Base-by-base conservation (phyloP, 768 basidiomycete species). In the Leccinum uliginosum region DNA sequence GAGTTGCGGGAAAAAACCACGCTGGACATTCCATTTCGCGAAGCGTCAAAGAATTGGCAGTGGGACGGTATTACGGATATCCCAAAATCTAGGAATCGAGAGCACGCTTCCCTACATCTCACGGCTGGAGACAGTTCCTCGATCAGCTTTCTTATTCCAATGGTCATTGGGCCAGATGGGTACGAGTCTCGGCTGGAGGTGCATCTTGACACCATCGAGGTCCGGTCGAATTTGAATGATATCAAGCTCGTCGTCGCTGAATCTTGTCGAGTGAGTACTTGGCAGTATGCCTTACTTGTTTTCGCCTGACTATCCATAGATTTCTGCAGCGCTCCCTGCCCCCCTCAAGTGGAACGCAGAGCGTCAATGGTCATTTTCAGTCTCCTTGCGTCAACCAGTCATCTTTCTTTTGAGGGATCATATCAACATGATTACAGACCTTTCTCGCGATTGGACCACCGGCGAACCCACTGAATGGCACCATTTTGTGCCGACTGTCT, bases 11-110 rank as follows among this genome's bases (percentile, higher is more conserved):
- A 89, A 50, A 81, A 86, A 24, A 90, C 91, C 0, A 84, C 81
- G 0, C 66, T 98, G 10, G 81, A 90, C 43, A 76, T 97, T n/a
- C 96, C 96, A 3, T 95, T 95, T 56, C 83, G 93, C 10, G 96
- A 98, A 72, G 72, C 85, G 1, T 97, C 93, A 0, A 98, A 98
- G 88, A 89, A 98, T 70, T 98, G 96, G 96, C 84, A 87, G 68
- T 98, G 89, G 87, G 96, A 98, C 68, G 85, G 84, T 30, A 64
- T 75, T 30, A 66, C 67, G 6, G 74, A 80, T 19, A 62, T 79
- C 17, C 80, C 80, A 1, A 78, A 80, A 54, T 78, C 77, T 29
- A 79, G 78, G 53, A 79, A 79, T 59, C 80, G 86, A 51, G 85
- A 88, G 69, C 75, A 85, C 34, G 83, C 89, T 32, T 86, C 83